Evolutionary conservation across 2,329 filamentous ascomycete species (phyloP).

Genomic region (Emergomyces orientalis): DNA sequence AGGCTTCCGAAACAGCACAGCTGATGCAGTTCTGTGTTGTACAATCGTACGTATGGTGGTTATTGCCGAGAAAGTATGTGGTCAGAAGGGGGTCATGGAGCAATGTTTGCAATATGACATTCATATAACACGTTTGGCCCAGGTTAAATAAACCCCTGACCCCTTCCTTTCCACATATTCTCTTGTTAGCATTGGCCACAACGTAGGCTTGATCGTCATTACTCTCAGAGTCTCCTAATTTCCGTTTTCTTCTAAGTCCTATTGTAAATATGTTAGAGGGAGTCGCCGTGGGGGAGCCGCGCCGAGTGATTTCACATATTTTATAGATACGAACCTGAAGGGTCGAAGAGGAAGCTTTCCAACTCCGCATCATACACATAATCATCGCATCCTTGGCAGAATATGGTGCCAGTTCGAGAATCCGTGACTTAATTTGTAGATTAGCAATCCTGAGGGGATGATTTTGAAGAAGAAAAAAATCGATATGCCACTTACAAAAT

Average conservation of each 20-base stretch:
- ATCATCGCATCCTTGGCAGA: conserved; percentile 33
- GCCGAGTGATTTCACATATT: conserved; percentile 1
- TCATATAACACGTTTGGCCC: conserved; percentile 97
- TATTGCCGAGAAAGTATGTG: conserved; percentile 86
- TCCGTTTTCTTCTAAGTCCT: conserved; percentile 30
- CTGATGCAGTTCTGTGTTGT: conserved; percentile 47
- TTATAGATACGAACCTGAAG: conserved; percentile 13
- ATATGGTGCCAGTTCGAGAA: conserved; percentile 32
- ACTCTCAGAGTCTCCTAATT: conserved; percentile 24
- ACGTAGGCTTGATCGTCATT: conserved; percentile 67
- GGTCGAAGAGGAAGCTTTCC: conserved; percentile 27
- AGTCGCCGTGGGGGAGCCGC: conserved; percentile 8
- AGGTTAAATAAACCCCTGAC: conserved; percentile 93
- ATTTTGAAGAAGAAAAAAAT: neutral
- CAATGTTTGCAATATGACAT: conserved; percentile 86
- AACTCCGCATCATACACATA: conserved; percentile 35
- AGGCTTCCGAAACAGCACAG: conserved; percentile 54
- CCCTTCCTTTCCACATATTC: conserved; percentile 77
- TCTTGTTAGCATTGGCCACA: conserved; percentile 64
- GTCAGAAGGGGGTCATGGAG: conserved; percentile 87
- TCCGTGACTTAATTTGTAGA: conserved; percentile 29
- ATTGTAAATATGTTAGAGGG: conserved; percentile 6
- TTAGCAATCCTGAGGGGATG: neutral
- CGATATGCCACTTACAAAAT: conserved; percentile 29
- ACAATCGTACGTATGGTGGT: conserved; percentile 72